These are phyloP conservation scores for Pleodorina starrii DNA, from an alignment of 139 green algal genomes.

Conservation along the genomic window DNA sequence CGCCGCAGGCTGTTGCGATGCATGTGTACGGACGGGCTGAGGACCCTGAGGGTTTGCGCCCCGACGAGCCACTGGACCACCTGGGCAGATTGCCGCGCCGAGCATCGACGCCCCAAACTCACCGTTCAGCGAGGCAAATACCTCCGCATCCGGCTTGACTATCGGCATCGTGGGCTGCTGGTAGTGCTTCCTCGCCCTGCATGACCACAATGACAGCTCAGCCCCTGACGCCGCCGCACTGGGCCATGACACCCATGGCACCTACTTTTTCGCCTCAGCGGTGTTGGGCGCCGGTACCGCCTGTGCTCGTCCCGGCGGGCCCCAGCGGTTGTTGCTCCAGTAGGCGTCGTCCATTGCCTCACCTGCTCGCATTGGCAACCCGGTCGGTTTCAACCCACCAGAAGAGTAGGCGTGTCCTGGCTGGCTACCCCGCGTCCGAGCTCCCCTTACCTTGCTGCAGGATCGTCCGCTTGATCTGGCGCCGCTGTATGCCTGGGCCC, in stretches of 20 bases:
- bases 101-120: too few species aligned
- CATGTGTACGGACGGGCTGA: too few species aligned
- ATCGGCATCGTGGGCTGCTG: constrained; percentile 47
- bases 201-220: not conserved
- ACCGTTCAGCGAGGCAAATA: constrained; percentile 62
- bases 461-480: constrained; percentile 49
- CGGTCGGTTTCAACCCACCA: not conserved
- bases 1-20: too few species aligned
- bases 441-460: not conserved
- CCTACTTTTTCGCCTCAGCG: constrained; percentile 42
- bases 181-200: constrained; percentile 64
- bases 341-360: constrained; percentile 48
- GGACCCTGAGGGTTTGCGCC: too few species aligned
- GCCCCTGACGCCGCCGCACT: too few species aligned
- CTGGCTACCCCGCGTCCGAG: not conserved
- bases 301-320: constrained; percentile 9
- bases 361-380: not conserved
- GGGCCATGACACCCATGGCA: not conserved
- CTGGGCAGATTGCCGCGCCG: too few species aligned
- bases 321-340: constrained; percentile 66
- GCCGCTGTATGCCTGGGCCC: not conserved
- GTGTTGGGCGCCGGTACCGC: not conserved
- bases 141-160: constrained; percentile 37
- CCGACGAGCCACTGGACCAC: too few species aligned
- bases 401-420: not conserved